Percentiles rank a stretch among this genome's conserved stretches.
These are phyloP conservation scores for Mortierella sp. DNA, from an alignment of 371 early-diverging fungal species.

Conservation along the genomic window DNA sequence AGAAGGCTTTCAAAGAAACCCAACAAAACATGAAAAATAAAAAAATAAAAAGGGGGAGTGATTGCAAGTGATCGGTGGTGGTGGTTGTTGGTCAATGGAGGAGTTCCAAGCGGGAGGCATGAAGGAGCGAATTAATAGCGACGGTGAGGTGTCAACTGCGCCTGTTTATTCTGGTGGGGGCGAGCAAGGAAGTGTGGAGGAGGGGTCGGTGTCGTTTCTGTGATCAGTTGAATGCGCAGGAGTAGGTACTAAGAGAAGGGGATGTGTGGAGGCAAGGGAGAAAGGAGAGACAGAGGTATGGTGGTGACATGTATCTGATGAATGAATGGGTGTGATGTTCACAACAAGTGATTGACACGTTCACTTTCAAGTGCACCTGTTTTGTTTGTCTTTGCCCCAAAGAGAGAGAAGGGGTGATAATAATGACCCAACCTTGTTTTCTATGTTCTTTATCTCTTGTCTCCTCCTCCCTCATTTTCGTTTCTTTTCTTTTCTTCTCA, in stretches of 20 bases:
- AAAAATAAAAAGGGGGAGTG: not conserved
- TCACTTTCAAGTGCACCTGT: not conserved
- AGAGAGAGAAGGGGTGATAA: not conserved
- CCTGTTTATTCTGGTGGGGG: not conserved
- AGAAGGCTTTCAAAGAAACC: not conserved
- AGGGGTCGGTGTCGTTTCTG: not conserved
- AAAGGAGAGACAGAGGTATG: not conserved
- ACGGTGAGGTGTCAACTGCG: not conserved
- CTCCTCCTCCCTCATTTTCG: not conserved
- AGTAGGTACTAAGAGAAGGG: not conserved
- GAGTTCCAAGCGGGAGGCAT: conserved; percentile 8
- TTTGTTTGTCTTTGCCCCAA: not conserved
- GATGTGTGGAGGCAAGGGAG: not conserved
- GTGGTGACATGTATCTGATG: not conserved
- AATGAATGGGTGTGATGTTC: not conserved
- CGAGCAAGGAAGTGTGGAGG: not conserved
- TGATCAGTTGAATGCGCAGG: not conserved
- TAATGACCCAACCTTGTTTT: not conserved
- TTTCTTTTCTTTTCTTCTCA: not conserved
- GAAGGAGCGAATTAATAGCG: not conserved
- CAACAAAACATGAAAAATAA: not conserved
- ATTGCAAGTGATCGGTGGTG: not conserved
- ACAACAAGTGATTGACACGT: not conserved
- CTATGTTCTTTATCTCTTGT: not conserved
- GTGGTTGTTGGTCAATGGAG: not conserved